These are phyloP conservation scores for Casuarina glauca DNA, from an alignment of 306 rosid species.

Conservation along the genomic window DNA sequence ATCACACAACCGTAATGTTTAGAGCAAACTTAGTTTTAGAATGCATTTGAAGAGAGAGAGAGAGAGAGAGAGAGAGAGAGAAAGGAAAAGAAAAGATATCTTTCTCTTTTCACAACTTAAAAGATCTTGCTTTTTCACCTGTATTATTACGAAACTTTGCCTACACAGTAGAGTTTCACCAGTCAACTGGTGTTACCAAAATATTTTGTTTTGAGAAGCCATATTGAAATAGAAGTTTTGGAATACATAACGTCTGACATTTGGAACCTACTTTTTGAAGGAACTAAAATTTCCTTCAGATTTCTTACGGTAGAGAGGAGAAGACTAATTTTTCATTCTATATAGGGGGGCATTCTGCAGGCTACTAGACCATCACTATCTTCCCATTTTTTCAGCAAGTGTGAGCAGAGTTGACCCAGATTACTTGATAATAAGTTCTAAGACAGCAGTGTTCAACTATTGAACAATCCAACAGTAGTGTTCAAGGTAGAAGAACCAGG, in stretches of 20 bases:
- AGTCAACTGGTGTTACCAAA: background rate
- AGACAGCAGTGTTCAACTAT: background rate
- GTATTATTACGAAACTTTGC: background rate
- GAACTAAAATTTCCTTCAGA: background rate
- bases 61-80: background rate
- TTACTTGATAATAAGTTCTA: background rate
- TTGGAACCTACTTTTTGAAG: background rate
- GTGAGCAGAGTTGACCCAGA: background rate
- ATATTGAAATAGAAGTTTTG: background rate
- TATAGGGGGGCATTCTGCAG: too few relatives aligned
- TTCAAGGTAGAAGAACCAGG: slow-evolving; percentile 11
- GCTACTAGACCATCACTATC: too few relatives aligned
- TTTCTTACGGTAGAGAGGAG: too few relatives aligned
- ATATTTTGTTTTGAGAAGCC: background rate
- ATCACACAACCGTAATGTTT: background rate
- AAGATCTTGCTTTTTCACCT: background rate
- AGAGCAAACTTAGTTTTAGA: background rate
- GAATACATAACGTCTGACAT: background rate
- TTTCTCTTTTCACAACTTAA: background rate
- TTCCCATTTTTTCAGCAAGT: background rate
- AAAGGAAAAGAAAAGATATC: background rate
- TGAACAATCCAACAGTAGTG: background rate
- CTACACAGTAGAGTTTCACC: background rate
- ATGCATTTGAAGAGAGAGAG: background rate
- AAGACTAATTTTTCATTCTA: too few relatives aligned